Percentiles rank a stretch among this genome's conserved stretches.
These are phyloP conservation scores for Colletotrichum echinochloae DNA, from an alignment of 2,329 filamentous ascomycete genomes.

Conservation along the genomic window DNA sequence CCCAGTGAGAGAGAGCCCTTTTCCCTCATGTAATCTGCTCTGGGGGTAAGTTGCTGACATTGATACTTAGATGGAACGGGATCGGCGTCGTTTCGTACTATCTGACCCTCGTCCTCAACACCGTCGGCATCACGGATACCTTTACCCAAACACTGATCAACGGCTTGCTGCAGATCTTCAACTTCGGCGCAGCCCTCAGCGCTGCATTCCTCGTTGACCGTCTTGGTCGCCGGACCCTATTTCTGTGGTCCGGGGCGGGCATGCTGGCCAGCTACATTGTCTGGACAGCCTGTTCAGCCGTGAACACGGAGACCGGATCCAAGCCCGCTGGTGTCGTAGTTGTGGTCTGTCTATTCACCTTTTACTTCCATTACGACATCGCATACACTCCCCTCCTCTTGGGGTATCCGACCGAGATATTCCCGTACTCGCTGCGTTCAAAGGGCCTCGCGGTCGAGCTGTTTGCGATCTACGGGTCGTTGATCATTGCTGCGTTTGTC, in stretches of 20 bases:
- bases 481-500: conserved; percentile 50
- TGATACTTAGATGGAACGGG: conserved; percentile 44
- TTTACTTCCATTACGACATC: conserved; percentile 56
- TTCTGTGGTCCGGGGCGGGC: conserved; percentile 48
- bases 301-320: conserved; percentile 43
- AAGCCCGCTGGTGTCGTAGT: conserved; percentile 52
- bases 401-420: conserved; percentile 50
- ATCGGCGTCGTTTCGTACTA: conserved; percentile 51
- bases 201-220: conserved; percentile 53
- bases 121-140: conserved; percentile 50
- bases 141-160: conserved; percentile 55
- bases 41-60: neutral
- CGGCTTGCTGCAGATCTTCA: conserved; percentile 47
- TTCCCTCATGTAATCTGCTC: neutral
- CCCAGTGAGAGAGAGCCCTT: conserved; percentile 41
- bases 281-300: conserved; percentile 53
- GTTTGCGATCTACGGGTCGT: conserved; percentile 44
- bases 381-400: conserved; percentile 59
- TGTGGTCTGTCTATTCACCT: conserved; percentile 60
- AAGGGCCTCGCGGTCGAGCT: conserved; percentile 46
- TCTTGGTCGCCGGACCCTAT: conserved; percentile 53
- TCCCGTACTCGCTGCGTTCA: conserved; percentile 41
- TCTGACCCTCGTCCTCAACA: conserved; percentile 47
- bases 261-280: conserved; percentile 49
- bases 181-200: conserved; percentile 49